These are phyloP conservation scores for Monoraphidium neglectum DNA, from an alignment of 139 green algal genomes.

Conservation along the genomic window DNA sequence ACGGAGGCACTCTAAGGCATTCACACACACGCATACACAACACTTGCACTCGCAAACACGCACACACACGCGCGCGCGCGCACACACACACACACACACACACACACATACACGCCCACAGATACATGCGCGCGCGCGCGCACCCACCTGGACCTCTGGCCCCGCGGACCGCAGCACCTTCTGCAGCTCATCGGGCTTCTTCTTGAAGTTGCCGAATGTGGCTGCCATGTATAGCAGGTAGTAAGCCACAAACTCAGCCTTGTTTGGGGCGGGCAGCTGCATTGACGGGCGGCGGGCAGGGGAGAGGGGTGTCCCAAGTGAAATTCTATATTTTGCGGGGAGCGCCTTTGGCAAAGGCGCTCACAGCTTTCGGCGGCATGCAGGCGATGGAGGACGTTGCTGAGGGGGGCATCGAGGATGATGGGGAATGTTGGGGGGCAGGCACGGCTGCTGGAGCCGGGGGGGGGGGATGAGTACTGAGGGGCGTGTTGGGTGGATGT, in stretches of 20 bases:
- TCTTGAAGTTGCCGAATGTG: slow-evolving; percentile 71
- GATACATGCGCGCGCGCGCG: not conserved
- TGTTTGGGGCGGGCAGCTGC: slow-evolving; percentile 21
- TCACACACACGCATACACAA: no score
- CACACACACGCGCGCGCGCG: no score
- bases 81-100: no score
- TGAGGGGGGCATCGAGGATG: no score
- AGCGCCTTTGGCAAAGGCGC: not conserved
- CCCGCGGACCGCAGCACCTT: slow-evolving; percentile 5
- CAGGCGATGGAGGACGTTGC: not conserved
- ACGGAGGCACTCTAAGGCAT: no score
- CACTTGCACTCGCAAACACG: no score
- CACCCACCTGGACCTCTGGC: slow-evolving; percentile 8
- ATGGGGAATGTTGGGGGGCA: no score
- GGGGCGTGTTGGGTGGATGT: no score
- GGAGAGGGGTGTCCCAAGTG: no score
- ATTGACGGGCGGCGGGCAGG: not conserved
- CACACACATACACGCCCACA: no score
- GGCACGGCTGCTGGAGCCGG: no score
- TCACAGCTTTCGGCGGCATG: not conserved
- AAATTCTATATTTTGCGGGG: not conserved
- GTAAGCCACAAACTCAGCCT: slow-evolving; percentile 77
- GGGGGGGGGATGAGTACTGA: no score
- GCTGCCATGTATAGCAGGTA: slow-evolving; percentile 69
- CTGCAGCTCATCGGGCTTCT: slow-evolving; percentile 28